phyloP scores from a whole-genome alignment of 2,329 filamentous ascomycete species.

The Mycosphaerelloides madeirae region DNA sequence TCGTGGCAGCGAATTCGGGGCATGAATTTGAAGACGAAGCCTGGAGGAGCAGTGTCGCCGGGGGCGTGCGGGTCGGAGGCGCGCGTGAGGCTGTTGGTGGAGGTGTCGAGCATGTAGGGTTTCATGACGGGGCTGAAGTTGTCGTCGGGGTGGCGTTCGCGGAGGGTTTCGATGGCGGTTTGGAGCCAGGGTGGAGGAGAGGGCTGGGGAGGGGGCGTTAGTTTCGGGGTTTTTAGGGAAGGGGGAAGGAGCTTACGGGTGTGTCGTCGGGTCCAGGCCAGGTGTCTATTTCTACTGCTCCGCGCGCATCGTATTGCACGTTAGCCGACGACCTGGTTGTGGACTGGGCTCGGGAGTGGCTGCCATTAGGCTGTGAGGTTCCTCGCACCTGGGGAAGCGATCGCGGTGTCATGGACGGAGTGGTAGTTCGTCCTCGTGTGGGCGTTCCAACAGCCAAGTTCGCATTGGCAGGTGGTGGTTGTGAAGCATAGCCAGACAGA shows the following conservation, averaged over 20 bases:
- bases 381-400: constrained; percentile 20
- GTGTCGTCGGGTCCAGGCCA: constrained; percentile 56
- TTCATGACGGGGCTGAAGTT: constrained; percentile 89
- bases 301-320: constrained; percentile 37
- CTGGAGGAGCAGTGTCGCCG: constrained; percentile 53
- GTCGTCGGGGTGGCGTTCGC: constrained; percentile 68
- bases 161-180: constrained; percentile 66
- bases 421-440: constrained; percentile 17
- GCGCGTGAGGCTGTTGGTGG: constrained; percentile 60
- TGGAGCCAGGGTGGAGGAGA: constrained; percentile 82
- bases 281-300: constrained; percentile 62
- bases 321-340: constrained; percentile 12
- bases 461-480: constrained; percentile 18
- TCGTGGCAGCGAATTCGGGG: constrained; percentile 88
- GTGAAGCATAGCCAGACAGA: constrained; percentile 32
- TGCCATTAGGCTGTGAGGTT: constrained; percentile 29
- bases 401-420: constrained; percentile 26
- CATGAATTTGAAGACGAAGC: constrained; percentile 74
- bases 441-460: constrained; percentile 18
- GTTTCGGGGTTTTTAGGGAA: constrained; percentile 6
- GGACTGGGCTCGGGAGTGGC: constrained; percentile 19
- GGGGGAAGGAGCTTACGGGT: constrained; percentile 52
- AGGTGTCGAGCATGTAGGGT: constrained; percentile 69
- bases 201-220: constrained; percentile 51
- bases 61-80: constrained; percentile 35